Evolutionary conservation across 2,329 filamentous ascomycete species (phyloP), one percentile per base, ranked within the genome.

Genomic region (Monilinia fructigena): DNA sequence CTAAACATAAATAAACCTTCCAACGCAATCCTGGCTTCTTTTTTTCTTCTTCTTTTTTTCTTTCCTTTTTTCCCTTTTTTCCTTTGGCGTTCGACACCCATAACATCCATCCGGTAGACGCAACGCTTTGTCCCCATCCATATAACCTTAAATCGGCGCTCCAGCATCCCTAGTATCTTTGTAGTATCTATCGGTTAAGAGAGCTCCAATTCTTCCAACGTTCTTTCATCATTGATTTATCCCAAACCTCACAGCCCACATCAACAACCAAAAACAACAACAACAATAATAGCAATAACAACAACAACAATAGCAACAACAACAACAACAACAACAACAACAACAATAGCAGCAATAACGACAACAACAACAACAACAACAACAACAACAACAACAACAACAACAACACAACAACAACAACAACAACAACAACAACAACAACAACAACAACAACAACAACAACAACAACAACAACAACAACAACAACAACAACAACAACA

Each of bases 191-290:
- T 40, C 38, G 38, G 38, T 40, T 40, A 40, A 40, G 38, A 47
- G 42, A 55, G 48, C 47, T 63, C 26, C 31, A 50, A 31, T 58
- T 64, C 38, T 56, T 63, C 14, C 38, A 11, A 12, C 14, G 38
- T 40, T 14, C 61, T 56, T 58, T 64, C 61, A 64, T 64, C 52
- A 58, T 64, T 47, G 52, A 64, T 64, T 58, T 58, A 52, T 48
- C 58, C 20, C 45, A 50, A 50, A 38, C 20, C 56, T 60, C 28
- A 38, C 28, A 61, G 48, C n/a, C 45, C 56, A 26, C 61, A 48
- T 18, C 52, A 54, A 42, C 23, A 23, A 14, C 55, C 26, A 47
- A 23, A 45, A 45, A 20, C n/a, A 11, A 55, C 18, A 45, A 35
- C 5, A 35, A 35, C 31, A 35, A 35, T 45, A 50, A n/a, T 20